Evolutionary conservation across 768 basidiomycete genomes (phyloP), one percentile per base, ranked within the genome.

Genomic region (Calocybe gangraenosa): DNA sequence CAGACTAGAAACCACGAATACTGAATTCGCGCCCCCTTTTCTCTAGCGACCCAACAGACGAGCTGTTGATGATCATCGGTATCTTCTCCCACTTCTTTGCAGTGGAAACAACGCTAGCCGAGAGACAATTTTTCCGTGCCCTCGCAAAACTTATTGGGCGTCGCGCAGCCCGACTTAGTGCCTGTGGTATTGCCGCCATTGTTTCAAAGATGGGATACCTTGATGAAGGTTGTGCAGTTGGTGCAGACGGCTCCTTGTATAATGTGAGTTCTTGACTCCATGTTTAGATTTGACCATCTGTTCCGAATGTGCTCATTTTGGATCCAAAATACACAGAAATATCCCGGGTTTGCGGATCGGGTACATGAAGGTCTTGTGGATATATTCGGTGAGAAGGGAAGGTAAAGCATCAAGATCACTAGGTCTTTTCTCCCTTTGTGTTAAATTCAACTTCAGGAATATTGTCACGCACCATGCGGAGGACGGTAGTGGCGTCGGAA

Each of bases 61-160:
- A 99, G 58, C 81, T 95, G 37, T 78, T 98, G 40, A 96, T 95
- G 81, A 82, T 93, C 61, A 91, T 96, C 58, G 95, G 95, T 37
- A 92, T 99, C 57, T 97, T 99, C 71, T 81, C 87, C 6, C 91
- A 98, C 71, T 97, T 97, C 75, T 98, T 93, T 61, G 89, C 88
- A 31, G 72, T 98, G 34, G 94, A 97, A 69, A 97, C 96, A 19
- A 98, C 95, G 1, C 75, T 94, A 21, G 91, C 92, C 6, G 95
- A 99, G 66, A 86, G 95, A 19, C 89, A 95, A 60, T 98, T 99
- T 75, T 95, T 99, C 87, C 82, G 90, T 40, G 85, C 90, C 2
- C 81, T 98, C 30, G 91, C 95, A 1, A 85, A 85, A 58, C 75
- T 96, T 41, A 89, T 94, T 32, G 92, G 92, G 18, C 76, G 85